These are phyloP conservation scores for Yamadazyma tumulicola DNA, from an alignment of 805 yeast genomes.

Conservation along the genomic window DNA sequence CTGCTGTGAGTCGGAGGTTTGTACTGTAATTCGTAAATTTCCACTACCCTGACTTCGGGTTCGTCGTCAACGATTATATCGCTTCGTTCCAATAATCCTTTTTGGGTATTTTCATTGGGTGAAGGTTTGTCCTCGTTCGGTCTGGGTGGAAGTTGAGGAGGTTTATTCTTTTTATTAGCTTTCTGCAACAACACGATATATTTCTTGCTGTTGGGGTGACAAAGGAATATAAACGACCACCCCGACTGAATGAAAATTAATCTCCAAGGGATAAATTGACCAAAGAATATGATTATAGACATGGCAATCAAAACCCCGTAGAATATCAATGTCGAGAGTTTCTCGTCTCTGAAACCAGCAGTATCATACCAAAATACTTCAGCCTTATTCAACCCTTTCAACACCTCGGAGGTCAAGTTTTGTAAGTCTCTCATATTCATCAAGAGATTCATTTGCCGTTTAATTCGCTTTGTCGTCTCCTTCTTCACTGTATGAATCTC, in stretches of 20 bases:
- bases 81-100: conserved; percentile 35
- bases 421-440: conserved; percentile 75
- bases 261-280: conserved; percentile 63
- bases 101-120: conserved; percentile 14
- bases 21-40: conserved; percentile 71
- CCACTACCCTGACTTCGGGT: conserved; percentile 61
- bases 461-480: conserved; percentile 18
- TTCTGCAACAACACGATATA: conserved; percentile 19
- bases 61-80: conserved; percentile 69
- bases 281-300: conserved; percentile 39
- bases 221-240: conserved; percentile 51
- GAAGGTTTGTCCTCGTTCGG: conserved; percentile 2
- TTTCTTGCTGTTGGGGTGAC: conserved; percentile 58
- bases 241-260: conserved; percentile 50
- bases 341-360: conserved; percentile 70
- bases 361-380: conserved; percentile 58
- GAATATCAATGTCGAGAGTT: conserved; percentile 57
- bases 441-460: conserved; percentile 40
- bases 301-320: conserved; percentile 31
- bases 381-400: conserved; percentile 46
- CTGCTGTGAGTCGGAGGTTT: conserved; percentile 56
- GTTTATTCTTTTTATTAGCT: conserved; percentile 12
- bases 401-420: conserved; percentile 53
- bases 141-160: conserved; percentile 6
- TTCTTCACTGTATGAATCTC: conserved; percentile 12